A percentile compares a stretch with the other conserved stretches of the same genome.
These are phyloP conservation scores for Wickerhamiella hasegawae DNA, from an alignment of 805 yeast species.

Conservation along the genomic window DNA sequence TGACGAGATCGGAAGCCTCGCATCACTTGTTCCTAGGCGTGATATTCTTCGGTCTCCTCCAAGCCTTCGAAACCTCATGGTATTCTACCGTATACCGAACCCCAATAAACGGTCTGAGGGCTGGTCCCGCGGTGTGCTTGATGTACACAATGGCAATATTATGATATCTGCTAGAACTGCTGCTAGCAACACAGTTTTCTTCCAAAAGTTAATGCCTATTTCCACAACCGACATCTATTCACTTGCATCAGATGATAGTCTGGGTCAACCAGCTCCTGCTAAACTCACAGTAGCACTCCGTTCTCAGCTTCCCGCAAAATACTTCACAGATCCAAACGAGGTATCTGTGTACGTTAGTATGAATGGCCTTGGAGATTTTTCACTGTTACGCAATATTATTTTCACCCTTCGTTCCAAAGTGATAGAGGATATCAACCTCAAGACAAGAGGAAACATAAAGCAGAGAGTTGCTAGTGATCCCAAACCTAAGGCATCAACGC, in stretches of 20 bases:
- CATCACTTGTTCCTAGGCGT: slow-evolving; percentile 20
- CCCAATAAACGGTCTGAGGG: slow-evolving; percentile 3
- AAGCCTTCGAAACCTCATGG: slow-evolving; percentile 8
- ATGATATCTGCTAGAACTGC: neutral
- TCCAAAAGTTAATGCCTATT: neutral
- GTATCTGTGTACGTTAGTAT: slow-evolving; percentile 14
- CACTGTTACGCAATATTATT: slow-evolving; percentile 17
- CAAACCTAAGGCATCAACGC: too few species aligned
- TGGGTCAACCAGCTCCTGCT: slow-evolving; percentile 14
- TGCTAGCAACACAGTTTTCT: neutral
- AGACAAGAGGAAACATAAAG: too few species aligned
- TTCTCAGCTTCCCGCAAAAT: slow-evolving; percentile 12
- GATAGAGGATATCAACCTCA: neutral
- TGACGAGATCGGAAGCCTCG: slow-evolving; percentile 16
- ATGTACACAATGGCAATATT: slow-evolving; percentile 4
- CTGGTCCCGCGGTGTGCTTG: slow-evolving; percentile 9
- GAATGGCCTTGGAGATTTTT: slow-evolving; percentile 14
- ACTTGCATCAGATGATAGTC: neutral
- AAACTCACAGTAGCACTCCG: slow-evolving; percentile 13
- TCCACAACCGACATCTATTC: neutral
- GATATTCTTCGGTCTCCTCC: slow-evolving; percentile 17
- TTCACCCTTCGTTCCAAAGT: slow-evolving; percentile 16
- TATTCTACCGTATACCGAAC: slow-evolving; percentile 8
- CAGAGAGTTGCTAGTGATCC: too few species aligned
- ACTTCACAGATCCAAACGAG: slow-evolving; percentile 9